phyloP scores from a whole-genome alignment of 139 green algal species.

The Eudorina sp. region DNA sequence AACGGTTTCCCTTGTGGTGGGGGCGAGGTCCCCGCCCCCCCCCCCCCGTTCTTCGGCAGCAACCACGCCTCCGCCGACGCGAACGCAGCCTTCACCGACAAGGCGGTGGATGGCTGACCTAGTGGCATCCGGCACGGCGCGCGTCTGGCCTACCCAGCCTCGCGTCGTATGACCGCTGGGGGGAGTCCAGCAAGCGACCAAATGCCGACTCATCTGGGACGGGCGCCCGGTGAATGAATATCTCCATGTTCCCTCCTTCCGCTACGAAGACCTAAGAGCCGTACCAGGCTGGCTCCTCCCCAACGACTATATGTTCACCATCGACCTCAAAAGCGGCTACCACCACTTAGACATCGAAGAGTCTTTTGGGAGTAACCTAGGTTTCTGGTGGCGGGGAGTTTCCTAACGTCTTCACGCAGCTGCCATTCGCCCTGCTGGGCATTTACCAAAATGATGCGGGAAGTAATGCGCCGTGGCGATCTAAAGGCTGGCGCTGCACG shows the following conservation, averaged over 20 bases:
- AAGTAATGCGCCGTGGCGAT: conserved; percentile 13
- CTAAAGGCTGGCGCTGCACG: not conserved
- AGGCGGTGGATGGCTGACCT: not conserved
- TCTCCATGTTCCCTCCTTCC: not conserved
- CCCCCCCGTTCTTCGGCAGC: not conserved
- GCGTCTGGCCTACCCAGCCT: not conserved
- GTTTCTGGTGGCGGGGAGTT: not conserved
- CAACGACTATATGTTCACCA: conserved; percentile 29
- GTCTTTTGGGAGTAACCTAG: not conserved
- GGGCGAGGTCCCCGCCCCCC: not conserved
- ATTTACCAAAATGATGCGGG: conserved; percentile 40
- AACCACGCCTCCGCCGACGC: conserved; percentile 16
- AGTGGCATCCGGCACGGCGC: not conserved
- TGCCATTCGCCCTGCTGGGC: conserved; percentile 42
- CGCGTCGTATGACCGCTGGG: conserved; percentile 14
- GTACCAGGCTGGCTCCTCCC: not conserved
- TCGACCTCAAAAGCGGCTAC: conserved; percentile 24
- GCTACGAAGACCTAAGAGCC: not conserved
- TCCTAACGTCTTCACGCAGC: conserved; percentile 36
- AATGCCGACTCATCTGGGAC: conserved; percentile 12
- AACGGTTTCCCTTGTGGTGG: not conserved
- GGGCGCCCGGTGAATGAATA: not conserved
- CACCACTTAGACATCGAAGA: not conserved
- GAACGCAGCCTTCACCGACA: not conserved
- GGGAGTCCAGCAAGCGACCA: not conserved